Percentiles rank a stretch among this genome's conserved stretches.
Conservation (phyloP, 2,329 filamentous ascomycete genomes). For the Pseudonectria foliicola region DNA sequence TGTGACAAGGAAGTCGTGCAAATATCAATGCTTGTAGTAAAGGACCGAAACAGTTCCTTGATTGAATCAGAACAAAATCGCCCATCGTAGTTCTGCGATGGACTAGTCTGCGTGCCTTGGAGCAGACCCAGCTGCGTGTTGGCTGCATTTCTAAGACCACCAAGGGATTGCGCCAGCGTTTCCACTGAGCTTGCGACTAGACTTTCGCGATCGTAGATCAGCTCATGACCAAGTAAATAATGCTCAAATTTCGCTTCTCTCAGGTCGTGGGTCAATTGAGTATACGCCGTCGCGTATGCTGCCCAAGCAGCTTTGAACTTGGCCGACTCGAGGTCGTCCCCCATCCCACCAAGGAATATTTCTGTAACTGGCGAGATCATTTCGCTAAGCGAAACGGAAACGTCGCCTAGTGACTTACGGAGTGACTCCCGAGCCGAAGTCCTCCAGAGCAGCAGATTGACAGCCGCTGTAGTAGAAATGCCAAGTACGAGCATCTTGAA, state of each 20-base stretch:
- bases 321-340: constrained; percentile 63
- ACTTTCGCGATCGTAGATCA: constrained; percentile 70
- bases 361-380: constrained; percentile 76
- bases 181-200: constrained; percentile 78
- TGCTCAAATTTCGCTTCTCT: constrained; percentile 86
- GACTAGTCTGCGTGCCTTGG: constrained; percentile 52
- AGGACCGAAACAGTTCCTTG: constrained; percentile 9
- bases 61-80: background rate
- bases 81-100: constrained; percentile 21
- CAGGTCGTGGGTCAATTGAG: constrained; percentile 67
- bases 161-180: constrained; percentile 77
- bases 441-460: constrained; percentile 72
- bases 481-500: constrained; percentile 77
- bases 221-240: constrained; percentile 72
- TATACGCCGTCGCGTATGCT: constrained; percentile 59
- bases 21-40: constrained; percentile 12
- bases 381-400: constrained; percentile 68
- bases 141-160: constrained; percentile 82
- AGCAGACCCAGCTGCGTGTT: constrained; percentile 81
- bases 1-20: constrained; percentile 12
- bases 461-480: constrained; percentile 59
- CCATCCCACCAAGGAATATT: constrained; percentile 74
- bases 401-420: constrained; percentile 62
- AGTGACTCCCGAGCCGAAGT: constrained; percentile 68
- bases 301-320: constrained; percentile 56